These are phyloP conservation scores for Cyclocybe aegerita DNA, from an alignment of 768 basidiomycete genomes.

Conservation along the genomic window DNA sequence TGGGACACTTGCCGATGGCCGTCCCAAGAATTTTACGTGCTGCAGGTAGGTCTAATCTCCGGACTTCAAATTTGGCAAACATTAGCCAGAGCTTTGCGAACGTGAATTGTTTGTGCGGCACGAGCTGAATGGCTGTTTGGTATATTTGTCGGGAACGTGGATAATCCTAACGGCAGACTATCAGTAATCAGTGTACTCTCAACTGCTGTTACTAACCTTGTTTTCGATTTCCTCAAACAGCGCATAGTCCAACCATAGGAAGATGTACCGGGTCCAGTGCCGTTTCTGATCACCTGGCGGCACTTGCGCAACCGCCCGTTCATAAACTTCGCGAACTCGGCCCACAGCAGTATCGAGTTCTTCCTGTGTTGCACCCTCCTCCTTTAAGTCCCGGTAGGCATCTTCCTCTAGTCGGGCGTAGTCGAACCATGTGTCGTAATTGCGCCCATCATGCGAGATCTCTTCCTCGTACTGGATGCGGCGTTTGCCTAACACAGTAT, in stretches of 20 bases:
- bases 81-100: conserved; percentile 96
- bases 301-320: conserved; percentile 92
- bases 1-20: conserved; percentile 94
- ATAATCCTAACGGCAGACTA: conserved; percentile 58
- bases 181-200: neutral
- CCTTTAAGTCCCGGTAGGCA: conserved; percentile 71
- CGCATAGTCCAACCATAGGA: conserved; percentile 94
- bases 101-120: conserved; percentile 96
- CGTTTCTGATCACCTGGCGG: conserved; percentile 94
- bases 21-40: conserved; percentile 89
- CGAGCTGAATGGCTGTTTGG: conserved; percentile 82
- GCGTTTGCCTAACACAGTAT: conserved; percentile 95
- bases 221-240: conserved; percentile 96
- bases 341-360: conserved; percentile 61
- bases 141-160: conserved; percentile 87
- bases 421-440: conserved; percentile 99
- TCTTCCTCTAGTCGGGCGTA: conserved; percentile 92
- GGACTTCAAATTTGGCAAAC: conserved; percentile 90
- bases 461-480: conserved; percentile 99
- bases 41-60: conserved; percentile 75
- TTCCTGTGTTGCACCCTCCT: conserved; percentile 71
- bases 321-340: conserved; percentile 91
- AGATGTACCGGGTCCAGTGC: conserved; percentile 88
- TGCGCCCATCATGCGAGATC: conserved; percentile 83
- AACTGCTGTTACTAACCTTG: conserved; percentile 51